Evolutionary conservation across 75 land plant genomes (phyloP).

Genomic region (Sequoiadendron giganteum): DNA sequence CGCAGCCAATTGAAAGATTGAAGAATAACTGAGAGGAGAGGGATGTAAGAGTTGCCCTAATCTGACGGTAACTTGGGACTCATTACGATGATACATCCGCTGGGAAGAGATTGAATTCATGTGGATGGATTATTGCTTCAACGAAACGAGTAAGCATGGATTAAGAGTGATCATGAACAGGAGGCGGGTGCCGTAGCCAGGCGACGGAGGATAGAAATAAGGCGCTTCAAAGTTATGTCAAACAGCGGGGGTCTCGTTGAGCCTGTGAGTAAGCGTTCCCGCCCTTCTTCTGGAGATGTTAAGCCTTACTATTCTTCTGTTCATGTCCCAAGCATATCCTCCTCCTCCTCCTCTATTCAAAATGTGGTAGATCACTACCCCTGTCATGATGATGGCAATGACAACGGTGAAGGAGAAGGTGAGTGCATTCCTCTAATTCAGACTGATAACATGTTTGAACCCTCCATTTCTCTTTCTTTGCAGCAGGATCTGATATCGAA

Average conservation of each 20-base stretch:
- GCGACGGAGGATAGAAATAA: background rate
- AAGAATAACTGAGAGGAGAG: background rate
- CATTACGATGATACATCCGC: background rate
- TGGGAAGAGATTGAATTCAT: background rate
- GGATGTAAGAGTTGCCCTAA: background rate
- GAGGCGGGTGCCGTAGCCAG: background rate
- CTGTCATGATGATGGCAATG: background rate
- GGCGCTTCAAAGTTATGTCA: background rate
- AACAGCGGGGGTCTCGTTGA: background rate
- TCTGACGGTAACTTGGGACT: background rate
- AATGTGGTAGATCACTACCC: background rate
- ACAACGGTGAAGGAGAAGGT: slow-evolving; percentile 6
- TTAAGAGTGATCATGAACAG: background rate
- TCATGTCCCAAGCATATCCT: slow-evolving; percentile 8
- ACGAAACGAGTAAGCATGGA: background rate
- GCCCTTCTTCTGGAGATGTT: slow-evolving; percentile 1
- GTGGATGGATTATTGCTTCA: background rate
- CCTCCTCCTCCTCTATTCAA: slow-evolving; percentile 7
- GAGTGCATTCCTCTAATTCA: slow-evolving; percentile 2
- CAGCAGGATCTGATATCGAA: background rate
- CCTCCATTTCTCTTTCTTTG: background rate
- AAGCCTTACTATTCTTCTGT: background rate
- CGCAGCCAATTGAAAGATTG: background rate
- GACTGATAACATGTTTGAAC: background rate
- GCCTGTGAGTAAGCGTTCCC: slow-evolving; percentile 10